Percentiles rank a stretch among this genome's conserved stretches.
Conservation (phyloP, 805 yeast species). For the Ogataea parapolymorpha region DNA sequence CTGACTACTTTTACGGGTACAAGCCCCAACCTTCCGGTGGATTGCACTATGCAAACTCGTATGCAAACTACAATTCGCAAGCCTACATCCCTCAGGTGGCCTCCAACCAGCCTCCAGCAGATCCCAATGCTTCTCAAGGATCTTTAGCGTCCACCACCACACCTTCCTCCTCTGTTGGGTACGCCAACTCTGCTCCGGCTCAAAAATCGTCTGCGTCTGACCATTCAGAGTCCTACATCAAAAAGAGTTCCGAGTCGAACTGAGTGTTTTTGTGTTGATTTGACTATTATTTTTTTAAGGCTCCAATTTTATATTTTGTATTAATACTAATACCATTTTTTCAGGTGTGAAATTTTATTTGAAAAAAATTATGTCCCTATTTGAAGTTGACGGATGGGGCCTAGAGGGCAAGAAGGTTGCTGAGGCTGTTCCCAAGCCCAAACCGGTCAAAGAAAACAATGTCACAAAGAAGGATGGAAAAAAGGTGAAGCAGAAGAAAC, state of each 20-base stretch:
- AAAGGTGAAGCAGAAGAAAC: slow-evolving; percentile 8
- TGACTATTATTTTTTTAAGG: background rate
- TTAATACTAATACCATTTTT: slow-evolving; percentile 6
- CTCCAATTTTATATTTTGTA: slow-evolving; percentile 5
- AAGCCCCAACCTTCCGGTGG: slow-evolving; percentile 10
- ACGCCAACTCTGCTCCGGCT: background rate
- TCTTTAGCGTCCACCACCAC: background rate
- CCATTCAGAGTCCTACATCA: background rate
- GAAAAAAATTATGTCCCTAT: slow-evolving; percentile 54
- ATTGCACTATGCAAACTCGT: slow-evolving; percentile 3
- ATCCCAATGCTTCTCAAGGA: background rate
- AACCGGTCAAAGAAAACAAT: slow-evolving; percentile 19
- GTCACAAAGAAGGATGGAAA: slow-evolving; percentile 14
- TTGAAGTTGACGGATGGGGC: slow-evolving; percentile 83
- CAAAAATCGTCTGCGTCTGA: background rate
- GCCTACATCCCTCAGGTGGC: background rate
- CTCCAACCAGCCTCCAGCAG: background rate
- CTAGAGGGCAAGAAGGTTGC: slow-evolving; percentile 53
- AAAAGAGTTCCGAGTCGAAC: background rate
- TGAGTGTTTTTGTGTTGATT: background rate
- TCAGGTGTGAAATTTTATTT: background rate
- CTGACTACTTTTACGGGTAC: slow-evolving; percentile 10
- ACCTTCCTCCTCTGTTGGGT: background rate
- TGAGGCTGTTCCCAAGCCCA: slow-evolving; percentile 35
- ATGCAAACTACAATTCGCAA: slow-evolving; percentile 3